Conservation (phyloP, 2,329 filamentous ascomycete species). For the Arachnopeziza araneosa region DNA sequence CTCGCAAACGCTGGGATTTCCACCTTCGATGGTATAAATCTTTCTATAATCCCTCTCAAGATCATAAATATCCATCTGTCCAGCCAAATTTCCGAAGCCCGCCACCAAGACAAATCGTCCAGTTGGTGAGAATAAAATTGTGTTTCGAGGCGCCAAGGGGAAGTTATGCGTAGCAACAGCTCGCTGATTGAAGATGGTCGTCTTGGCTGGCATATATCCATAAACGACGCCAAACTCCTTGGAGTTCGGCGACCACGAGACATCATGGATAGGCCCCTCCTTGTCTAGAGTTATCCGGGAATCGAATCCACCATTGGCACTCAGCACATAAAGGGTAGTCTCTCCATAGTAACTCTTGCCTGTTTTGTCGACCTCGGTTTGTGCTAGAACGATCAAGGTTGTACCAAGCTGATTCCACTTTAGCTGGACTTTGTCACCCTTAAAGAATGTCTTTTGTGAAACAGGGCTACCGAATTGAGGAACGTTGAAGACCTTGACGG, state of each 20-base stretch:
- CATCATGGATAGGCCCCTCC: slow-evolving; percentile 95
- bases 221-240: slow-evolving; percentile 98
- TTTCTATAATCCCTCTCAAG: slow-evolving; percentile 90
- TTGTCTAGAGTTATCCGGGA: slow-evolving; percentile 90
- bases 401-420: slow-evolving; percentile 96
- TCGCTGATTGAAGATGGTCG: slow-evolving; percentile 92
- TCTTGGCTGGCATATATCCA: slow-evolving; percentile 98
- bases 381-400: slow-evolving; percentile 86
- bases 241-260: slow-evolving; percentile 96
- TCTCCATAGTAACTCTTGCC: slow-evolving; percentile 99
- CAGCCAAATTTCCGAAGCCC: slow-evolving; percentile 94
- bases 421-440: slow-evolving; percentile 96
- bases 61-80: slow-evolving; percentile 97
- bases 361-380: slow-evolving; percentile 96
- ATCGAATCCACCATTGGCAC: slow-evolving; percentile 86
- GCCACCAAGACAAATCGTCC: slow-evolving; percentile 91
- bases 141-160: slow-evolving; percentile 83
- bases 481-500: slow-evolving; percentile 91
- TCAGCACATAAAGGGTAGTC: slow-evolving; percentile 92
- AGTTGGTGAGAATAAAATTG: slow-evolving; percentile 88
- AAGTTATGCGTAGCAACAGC: slow-evolving; percentile 81
- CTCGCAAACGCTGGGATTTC: slow-evolving; percentile 92
- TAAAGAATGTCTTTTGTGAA: slow-evolving; percentile 98
- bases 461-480: slow-evolving; percentile 77
- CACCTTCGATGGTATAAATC: slow-evolving; percentile 87